Base-by-base conservation (phyloP, 176 grass and related monocot species). In the Ensete glaucum region DNA sequence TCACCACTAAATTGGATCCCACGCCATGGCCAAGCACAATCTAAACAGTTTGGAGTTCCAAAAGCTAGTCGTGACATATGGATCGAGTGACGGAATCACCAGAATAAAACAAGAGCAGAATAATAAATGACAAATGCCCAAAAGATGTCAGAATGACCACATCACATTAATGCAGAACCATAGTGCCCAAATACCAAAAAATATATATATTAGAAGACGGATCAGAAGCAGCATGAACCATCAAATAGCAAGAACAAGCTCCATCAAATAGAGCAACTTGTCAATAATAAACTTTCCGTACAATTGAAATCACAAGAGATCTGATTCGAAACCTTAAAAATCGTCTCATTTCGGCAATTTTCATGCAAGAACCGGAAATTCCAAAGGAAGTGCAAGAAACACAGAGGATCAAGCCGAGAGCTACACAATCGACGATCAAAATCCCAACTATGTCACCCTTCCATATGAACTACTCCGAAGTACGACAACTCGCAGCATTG, bases 401-500 rank as follows among this genome's bases (percentile, higher is more conserved):
- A 43, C 63, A 25, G 22, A 26, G 57, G 57, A 60, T 43, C 34
- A 60, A 27, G 11, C 15, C 67, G 50, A 70, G 8, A 43, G 67
- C 2, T 69, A 14, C 10, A 49, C 5, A 19, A 19, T 19, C 26
- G 13, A 8, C 6, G 66, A 16, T 9, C 62, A 77, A 19, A 17
- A 81, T 75, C 62, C 50, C 66, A 66, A 64, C 53, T 62, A 43
- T 19, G 50, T 43, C 62, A 71, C 59, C 71, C 54, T n/a, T 19
- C 10, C 9, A 58, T 69, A 58, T 13, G 20, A n/a, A 25, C 23
- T 27, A 53, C 54, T 20, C 78, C 62, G 43, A 60, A 74, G 24
- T 62, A 13, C 77, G 59, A 59, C 62, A 60, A 67, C 52, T 85
- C 59, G 17, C 83, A 81, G 73, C 83, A 85, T 81, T 85, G 83